A percentile compares a stretch with the other conserved stretches of the same genome.
Evolutionary conservation across 495 filamentous ascomycete species (phyloP).

Genomic region (Talaromyces stipitatus): DNA sequence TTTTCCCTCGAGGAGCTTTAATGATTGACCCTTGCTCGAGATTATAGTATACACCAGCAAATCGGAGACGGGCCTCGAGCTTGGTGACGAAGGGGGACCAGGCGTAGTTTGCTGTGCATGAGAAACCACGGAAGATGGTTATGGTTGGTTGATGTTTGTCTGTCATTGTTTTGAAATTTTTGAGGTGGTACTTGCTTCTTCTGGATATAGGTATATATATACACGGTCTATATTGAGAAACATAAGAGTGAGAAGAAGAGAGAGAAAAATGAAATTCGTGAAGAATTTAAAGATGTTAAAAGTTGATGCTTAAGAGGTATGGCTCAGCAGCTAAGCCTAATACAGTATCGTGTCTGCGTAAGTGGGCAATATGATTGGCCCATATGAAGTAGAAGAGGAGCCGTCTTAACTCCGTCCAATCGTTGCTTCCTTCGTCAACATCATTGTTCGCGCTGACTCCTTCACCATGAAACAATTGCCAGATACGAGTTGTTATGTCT

Average conservation of each 20-base stretch:
- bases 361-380: neutral
- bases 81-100: conserved; percentile 63
- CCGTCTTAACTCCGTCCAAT: neutral
- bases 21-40: conserved; percentile 30
- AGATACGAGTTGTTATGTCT: too few relatives aligned
- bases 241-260: neutral
- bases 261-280: neutral
- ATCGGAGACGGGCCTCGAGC: conserved; percentile 55
- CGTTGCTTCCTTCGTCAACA: neutral
- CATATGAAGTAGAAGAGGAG: neutral
- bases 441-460: too few relatives aligned
- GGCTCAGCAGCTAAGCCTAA: neutral
- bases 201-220: too few relatives aligned
- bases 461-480: too few relatives aligned
- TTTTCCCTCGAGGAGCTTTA: conserved; percentile 48
- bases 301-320: neutral
- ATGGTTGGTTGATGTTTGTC: conserved; percentile 8
- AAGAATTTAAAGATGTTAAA: neutral
- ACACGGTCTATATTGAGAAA: neutral
- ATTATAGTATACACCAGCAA: conserved; percentile 40
- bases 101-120: conserved; percentile 28
- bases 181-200: too few relatives aligned
- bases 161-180: neutral
- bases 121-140: conserved; percentile 49
- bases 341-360: neutral